Base-by-base conservation (phyloP, 148 eudicot species). In the Salicornia ramosissima region DNA sequence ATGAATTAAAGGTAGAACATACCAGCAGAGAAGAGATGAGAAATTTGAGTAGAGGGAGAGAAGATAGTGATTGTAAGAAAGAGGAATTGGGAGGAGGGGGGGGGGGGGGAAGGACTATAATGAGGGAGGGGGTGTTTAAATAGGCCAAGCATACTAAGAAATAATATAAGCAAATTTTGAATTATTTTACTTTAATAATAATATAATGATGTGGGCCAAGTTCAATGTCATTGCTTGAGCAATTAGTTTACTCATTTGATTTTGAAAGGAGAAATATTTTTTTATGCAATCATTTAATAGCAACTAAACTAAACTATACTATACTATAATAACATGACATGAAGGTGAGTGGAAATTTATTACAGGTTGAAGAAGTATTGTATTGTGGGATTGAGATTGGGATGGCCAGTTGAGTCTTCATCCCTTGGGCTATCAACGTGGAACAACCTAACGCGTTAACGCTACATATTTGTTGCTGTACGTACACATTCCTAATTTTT, bases 51-150 rank as follows among this genome's bases (percentile, higher is more conserved):
- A 29, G n/a, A 6, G 5, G 34, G 30, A 13, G 14, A 18, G 34
- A 28, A 26, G 10, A 8, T 26, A 25, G 29, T 22, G 28, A 54
- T 34, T 55, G 29, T 12, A 69, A 69, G n/a, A 45, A 46, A 22
- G 31, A 67, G 19, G 45, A 67, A 24, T 13, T 15, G 45, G 33
- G 40, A n/a, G n/a, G n/a, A n/a, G n/a, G n/a, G n/a, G 43, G 33
- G 70, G 39, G 5, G 33, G 61, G 72, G 77, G 78, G 78, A 68
- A 68, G 67, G 15, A 74, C 7, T 21, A 33, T 39, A 30, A 72
- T 36, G 72, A 2, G 5, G 22, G 39, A 18, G 12, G 54, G 52
- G 33, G 49, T 36, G 43, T 68, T 74, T 74, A 58, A 59, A 74
- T 74, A 74, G 77, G 30, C 60, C 9, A 50, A 34, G 12, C 3